These are phyloP conservation scores for Xylariaceae sp. DNA, from an alignment of 2,329 filamentous ascomycete genomes.

Conservation along the genomic window DNA sequence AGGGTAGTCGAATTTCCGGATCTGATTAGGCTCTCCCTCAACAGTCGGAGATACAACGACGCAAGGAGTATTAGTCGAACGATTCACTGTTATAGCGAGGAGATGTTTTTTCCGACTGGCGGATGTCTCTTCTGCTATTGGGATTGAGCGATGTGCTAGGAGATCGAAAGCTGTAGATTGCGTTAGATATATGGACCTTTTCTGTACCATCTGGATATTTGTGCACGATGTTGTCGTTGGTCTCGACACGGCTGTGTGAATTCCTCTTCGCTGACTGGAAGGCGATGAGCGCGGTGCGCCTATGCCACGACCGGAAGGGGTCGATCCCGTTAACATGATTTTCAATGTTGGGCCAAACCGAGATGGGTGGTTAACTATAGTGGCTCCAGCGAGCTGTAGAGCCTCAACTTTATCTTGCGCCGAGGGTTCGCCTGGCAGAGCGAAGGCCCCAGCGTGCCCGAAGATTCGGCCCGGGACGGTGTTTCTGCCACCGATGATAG, in stretches of 20 bases:
- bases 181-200: conserved; percentile 52
- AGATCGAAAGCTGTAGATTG: conserved; percentile 51
- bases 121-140: conserved; percentile 30
- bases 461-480: conserved; percentile 65
- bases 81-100: conserved; percentile 63
- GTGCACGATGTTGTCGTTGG: conserved; percentile 1
- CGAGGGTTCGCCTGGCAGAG: conserved; percentile 60
- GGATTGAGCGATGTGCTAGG: conserved; percentile 48
- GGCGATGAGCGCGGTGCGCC: conserved; percentile 10
- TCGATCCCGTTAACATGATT: conserved; percentile 45
- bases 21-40: conserved; percentile 40
- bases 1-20: conserved; percentile 57
- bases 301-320: conserved; percentile 5
- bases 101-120: conserved; percentile 39
- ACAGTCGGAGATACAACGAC: conserved; percentile 56
- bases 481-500: conserved; percentile 62
- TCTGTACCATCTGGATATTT: conserved; percentile 31
- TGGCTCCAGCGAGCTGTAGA: conserved; percentile 62
- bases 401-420: conserved; percentile 63
- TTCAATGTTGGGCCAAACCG: conserved; percentile 69
- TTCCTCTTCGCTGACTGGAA: conserved; percentile 43
- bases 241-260: conserved; percentile 45
- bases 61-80: conserved; percentile 58
- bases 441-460: conserved; percentile 77
- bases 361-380: conserved; percentile 71